phyloP scores from a whole-genome alignment of 2,329 filamentous ascomycete genomes.

The Neopestalotiopsis clavispora region DNA sequence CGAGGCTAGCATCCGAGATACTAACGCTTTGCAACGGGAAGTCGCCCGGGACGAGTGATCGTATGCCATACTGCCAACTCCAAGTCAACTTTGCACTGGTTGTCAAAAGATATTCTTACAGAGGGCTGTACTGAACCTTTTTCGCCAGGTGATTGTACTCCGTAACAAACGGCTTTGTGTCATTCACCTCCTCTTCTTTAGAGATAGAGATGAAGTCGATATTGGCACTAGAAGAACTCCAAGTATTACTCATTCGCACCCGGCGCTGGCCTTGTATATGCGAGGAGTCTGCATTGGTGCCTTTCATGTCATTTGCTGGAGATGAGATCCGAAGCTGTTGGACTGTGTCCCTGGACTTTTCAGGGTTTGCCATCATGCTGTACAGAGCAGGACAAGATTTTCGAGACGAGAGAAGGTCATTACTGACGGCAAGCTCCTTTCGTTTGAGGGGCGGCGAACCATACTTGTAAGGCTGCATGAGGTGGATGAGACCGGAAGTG shows the following conservation, averaged over 20 bases:
- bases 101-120: neutral
- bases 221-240: conserved; percentile 62
- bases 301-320: conserved; percentile 21
- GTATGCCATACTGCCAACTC: conserved; percentile 57
- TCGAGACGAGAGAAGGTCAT: conserved; percentile 23
- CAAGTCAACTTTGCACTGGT: neutral
- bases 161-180: conserved; percentile 53
- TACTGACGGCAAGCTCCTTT: conserved; percentile 26
- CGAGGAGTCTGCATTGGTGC: conserved; percentile 11
- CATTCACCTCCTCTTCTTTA: conserved; percentile 55
- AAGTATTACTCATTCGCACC: conserved; percentile 55
- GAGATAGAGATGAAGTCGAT: conserved; percentile 50
- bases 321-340: conserved; percentile 22
- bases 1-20: neutral
- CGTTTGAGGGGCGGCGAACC: conserved; percentile 29
- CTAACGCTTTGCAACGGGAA: conserved; percentile 29
- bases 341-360: conserved; percentile 20
- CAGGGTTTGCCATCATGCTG: conserved; percentile 14
- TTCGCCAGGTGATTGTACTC: conserved; percentile 67
- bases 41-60: conserved; percentile 34
- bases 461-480: conserved; percentile 38
- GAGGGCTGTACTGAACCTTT: conserved; percentile 46
- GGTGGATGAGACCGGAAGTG: neutral
- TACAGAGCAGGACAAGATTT: conserved; percentile 16
- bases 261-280: conserved; percentile 25